Evolutionary conservation across 2,329 filamentous ascomycete species (phyloP).

Genomic region (Blastomyces emzantsi): DNA sequence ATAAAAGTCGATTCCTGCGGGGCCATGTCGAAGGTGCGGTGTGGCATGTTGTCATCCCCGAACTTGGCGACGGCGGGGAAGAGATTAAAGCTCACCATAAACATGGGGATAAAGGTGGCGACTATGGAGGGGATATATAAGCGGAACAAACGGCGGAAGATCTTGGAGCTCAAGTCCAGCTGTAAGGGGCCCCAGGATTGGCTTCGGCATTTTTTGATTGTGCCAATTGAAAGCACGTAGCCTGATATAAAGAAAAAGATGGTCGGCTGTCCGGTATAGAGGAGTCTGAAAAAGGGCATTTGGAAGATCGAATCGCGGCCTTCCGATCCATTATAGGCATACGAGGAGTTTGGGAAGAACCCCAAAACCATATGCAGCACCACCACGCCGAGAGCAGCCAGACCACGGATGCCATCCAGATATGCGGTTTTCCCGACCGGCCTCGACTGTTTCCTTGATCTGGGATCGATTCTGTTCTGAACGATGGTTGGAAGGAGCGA

Average conservation of each 20-base stretch:
- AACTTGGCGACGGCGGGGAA: constrained; percentile 33
- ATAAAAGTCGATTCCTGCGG: constrained; percentile 35
- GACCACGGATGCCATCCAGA: constrained; percentile 22
- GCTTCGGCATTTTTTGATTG: constrained; percentile 32
- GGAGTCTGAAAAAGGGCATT: constrained; percentile 34
- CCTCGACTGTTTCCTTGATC: constrained; percentile 3
- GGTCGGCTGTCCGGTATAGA: constrained; percentile 38
- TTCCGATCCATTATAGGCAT: constrained; percentile 12
- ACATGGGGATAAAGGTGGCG: constrained; percentile 32
- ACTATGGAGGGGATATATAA: constrained; percentile 36
- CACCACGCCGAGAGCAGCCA: constrained; percentile 20
- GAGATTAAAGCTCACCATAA: constrained; percentile 35
- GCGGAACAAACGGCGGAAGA: constrained; percentile 37
- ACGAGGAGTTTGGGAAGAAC: constrained; percentile 14
- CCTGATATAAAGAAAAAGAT: constrained; percentile 43
- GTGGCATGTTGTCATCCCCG: constrained; percentile 24
- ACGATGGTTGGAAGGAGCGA: constrained; percentile 4
- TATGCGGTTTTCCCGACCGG: constrained; percentile 18
- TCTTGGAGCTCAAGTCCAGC: constrained; percentile 32
- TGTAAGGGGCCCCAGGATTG: constrained; percentile 33
- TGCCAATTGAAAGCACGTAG: constrained; percentile 40
- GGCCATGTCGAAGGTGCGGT: constrained; percentile 33
- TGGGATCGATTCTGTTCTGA: not conserved
- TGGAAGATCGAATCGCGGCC: constrained; percentile 26
- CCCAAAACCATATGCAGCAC: constrained; percentile 13